phyloP scores from a whole-genome alignment of 2,329 filamentous ascomycete species.

The Colletotrichum euphorbiae region DNA sequence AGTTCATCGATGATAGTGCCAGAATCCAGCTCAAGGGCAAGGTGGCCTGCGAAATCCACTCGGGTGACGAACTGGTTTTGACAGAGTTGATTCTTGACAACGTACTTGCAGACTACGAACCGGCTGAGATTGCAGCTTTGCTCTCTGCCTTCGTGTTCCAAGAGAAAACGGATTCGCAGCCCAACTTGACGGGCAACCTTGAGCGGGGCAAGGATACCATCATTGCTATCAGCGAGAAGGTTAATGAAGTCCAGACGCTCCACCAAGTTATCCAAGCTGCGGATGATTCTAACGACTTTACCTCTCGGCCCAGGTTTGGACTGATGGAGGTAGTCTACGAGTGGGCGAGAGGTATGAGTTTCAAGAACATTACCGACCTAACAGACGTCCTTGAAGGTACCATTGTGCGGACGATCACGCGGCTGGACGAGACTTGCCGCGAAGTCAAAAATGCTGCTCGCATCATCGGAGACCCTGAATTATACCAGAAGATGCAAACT shows the following conservation, averaged over 20 bases:
- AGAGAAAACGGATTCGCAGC: conserved; percentile 88
- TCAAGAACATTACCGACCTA: conserved; percentile 95
- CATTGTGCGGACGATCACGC: conserved; percentile 93
- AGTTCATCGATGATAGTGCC: conserved; percentile 87
- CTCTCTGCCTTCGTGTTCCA: conserved; percentile 97
- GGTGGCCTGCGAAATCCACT: conserved; percentile 98
- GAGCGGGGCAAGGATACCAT: conserved; percentile 88
- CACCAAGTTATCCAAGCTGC: conserved; percentile 92
- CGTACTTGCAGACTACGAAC: conserved; percentile 92
- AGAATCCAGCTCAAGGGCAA: conserved; percentile 97
- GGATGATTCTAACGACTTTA: conserved; percentile 94
- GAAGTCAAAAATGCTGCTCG: conserved; percentile 98
- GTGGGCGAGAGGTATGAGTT: conserved; percentile 97
- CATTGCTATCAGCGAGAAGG: conserved; percentile 89
- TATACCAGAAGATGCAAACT: conserved; percentile 96
- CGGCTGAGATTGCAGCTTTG: conserved; percentile 94
- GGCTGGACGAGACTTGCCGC: conserved; percentile 94
- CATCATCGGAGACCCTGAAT: conserved; percentile 91
- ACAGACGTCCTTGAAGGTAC: conserved; percentile 98
- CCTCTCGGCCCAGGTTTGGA: conserved; percentile 87
- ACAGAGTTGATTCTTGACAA: conserved; percentile 98
- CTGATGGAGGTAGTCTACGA: conserved; percentile 98
- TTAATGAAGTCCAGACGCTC: conserved; percentile 88
- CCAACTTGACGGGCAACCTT: conserved; percentile 83
- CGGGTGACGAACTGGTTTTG: conserved; percentile 93